Evolutionary conservation across 1,284 basidiomycete species (phyloP).

Genomic region (Ustilago cynodontis): DNA sequence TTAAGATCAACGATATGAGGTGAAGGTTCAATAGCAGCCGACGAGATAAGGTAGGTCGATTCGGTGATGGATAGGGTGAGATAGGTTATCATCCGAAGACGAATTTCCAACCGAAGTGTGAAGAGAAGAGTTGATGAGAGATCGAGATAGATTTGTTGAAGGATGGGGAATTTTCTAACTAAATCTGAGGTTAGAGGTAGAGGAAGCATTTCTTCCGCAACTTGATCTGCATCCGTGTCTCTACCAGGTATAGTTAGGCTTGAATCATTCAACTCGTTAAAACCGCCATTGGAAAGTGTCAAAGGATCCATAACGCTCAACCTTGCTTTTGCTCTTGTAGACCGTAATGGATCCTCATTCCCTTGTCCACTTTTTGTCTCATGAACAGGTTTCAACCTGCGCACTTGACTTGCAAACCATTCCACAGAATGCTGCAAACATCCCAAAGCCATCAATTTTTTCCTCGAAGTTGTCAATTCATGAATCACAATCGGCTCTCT

Average conservation of each 20-base stretch:
- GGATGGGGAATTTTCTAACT: constrained; percentile 74
- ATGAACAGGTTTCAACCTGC: constrained; percentile 70
- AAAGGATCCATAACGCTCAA: constrained; percentile 37
- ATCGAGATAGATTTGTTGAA: constrained; percentile 89
- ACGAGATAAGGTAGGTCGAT: constrained; percentile 77
- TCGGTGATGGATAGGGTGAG: constrained; percentile 79
- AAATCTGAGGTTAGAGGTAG: constrained; percentile 56
- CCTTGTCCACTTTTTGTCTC: constrained; percentile 12
- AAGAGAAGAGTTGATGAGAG: constrained; percentile 87
- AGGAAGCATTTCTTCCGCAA: constrained; percentile 26
- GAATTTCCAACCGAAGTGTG: constrained; percentile 88
- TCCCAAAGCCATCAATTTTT: constrained; percentile 82
- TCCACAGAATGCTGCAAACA: constrained; percentile 81
- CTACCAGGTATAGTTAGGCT: background rate
- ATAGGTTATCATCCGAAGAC: constrained; percentile 86
- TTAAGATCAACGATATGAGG: constrained; percentile 90
- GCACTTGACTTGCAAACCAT: constrained; percentile 59
- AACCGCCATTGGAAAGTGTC: background rate
- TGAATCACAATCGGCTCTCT: constrained; percentile 38
- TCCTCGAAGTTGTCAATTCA: constrained; percentile 80
- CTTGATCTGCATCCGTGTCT: background rate
- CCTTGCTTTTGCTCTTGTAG: constrained; percentile 34
- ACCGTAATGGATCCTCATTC: background rate
- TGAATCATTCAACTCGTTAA: background rate
- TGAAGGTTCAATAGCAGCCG: constrained; percentile 83